Evolutionary conservation across 495 filamentous ascomycete species (phyloP).

Genomic region (Lineolata rhizophorae): DNA sequence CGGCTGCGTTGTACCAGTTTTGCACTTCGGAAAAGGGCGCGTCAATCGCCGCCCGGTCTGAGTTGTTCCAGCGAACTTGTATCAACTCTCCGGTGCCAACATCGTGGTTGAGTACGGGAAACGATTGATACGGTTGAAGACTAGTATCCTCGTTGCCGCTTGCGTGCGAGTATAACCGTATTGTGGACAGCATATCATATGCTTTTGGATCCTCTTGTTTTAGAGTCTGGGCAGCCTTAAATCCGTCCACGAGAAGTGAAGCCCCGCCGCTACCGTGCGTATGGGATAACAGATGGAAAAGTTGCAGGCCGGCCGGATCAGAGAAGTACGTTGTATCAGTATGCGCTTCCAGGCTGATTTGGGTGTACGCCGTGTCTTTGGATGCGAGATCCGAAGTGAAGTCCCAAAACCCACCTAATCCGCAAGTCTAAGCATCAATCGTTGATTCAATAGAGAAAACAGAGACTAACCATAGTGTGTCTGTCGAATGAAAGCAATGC

Average conservation of each 20-base stretch:
- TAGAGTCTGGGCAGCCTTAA: slow-evolving; percentile 40
- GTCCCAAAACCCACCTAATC: slow-evolving; percentile 66
- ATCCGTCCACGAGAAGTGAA: slow-evolving; percentile 67
- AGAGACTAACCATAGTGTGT: slow-evolving; percentile 59
- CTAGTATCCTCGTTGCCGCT: slow-evolving; percentile 66
- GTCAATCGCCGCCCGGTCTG: slow-evolving; percentile 48
- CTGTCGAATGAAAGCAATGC: slow-evolving; percentile 58
- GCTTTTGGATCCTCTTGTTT: slow-evolving; percentile 22
- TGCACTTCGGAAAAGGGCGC: slow-evolving; percentile 16
- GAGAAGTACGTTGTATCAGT: slow-evolving; percentile 91
- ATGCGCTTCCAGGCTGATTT: slow-evolving; percentile 49
- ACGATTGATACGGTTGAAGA: slow-evolving; percentile 41
- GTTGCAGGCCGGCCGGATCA: slow-evolving; percentile 70
- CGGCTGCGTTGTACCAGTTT: slow-evolving; percentile 58
- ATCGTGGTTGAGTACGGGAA: slow-evolving; percentile 45
- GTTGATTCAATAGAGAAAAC: too few species aligned
- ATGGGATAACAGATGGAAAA: slow-evolving; percentile 78
- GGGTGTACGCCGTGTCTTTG: slow-evolving; percentile 89
- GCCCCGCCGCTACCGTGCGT: slow-evolving; percentile 40
- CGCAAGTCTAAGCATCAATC: too few species aligned
- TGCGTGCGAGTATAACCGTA: slow-evolving; percentile 47
- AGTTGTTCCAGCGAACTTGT: slow-evolving; percentile 79
- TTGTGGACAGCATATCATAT: slow-evolving; percentile 27
- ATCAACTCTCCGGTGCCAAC: slow-evolving; percentile 22
- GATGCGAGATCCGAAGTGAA: slow-evolving; percentile 72